phyloP scores from a whole-genome alignment of 2,329 filamentous ascomycete genomes.

The Penicillium digitatum region DNA sequence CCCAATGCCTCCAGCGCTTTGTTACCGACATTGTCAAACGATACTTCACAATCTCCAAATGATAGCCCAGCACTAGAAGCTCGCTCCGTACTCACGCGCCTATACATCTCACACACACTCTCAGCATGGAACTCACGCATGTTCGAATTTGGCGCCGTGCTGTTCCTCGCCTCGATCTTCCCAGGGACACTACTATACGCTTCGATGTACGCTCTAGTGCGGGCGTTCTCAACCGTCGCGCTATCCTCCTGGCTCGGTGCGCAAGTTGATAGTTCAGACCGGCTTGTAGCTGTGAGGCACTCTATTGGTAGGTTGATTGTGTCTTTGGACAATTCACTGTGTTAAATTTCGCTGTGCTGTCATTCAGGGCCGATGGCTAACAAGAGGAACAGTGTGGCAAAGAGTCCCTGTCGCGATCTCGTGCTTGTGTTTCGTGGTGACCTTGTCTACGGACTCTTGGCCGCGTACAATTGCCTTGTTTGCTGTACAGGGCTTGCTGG shows the following conservation, averaged over 20 bases:
- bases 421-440: constrained; percentile 46
- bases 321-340: not conserved
- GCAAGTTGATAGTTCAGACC: constrained; percentile 55
- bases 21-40: not conserved
- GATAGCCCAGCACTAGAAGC: not conserved
- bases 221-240: constrained; percentile 55
- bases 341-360: not conserved
- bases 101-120: constrained; percentile 47
- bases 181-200: constrained; percentile 60
- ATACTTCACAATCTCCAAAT: not conserved
- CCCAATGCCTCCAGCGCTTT: not conserved
- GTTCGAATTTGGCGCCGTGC: constrained; percentile 61
- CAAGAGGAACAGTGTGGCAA: constrained; percentile 30
- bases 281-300: constrained; percentile 49
- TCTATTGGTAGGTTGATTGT: constrained; percentile 42
- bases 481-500: constrained; percentile 48
- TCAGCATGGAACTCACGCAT: constrained; percentile 61
- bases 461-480: constrained; percentile 26
- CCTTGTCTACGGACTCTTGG: constrained; percentile 20
- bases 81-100: constrained; percentile 19
- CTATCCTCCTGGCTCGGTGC: constrained; percentile 58
- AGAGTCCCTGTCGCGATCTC: constrained; percentile 45
- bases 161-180: constrained; percentile 56
- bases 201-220: constrained; percentile 64
- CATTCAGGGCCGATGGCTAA: not conserved